Base-by-base conservation (phyloP, 2,329 filamentous ascomycete species). In the Botryotinia convoluta region DNA sequence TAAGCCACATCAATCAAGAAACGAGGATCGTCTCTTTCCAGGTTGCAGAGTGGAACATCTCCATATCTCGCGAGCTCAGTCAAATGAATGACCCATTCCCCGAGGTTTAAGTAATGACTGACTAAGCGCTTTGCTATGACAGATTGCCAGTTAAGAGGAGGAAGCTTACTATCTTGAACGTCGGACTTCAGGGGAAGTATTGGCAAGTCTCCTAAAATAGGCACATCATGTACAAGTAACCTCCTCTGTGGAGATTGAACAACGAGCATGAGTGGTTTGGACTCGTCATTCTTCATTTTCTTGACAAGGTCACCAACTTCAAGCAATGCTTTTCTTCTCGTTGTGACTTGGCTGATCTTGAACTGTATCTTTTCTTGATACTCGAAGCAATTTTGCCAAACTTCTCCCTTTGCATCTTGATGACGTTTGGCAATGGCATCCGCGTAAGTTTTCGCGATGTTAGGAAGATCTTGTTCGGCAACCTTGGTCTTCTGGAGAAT, bases 1-100 rank as follows among this genome's bases (percentile, higher is more conserved):
- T 98, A 99, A 0, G 95, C 93, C 72, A 99, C 90, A 80, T 99
- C 96, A 78, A 99, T 99, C 72, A 99, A 84, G 84, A 96, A 98
- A 4, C 94, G 90, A 42, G 96, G 95, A 79, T 99, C 96, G 77
- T 98, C 96, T 61, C 91, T 91, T 81, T 98, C 96, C 45, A 99
- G 85, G 79, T 99, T 99, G 83, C 96, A 98, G 12, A 99, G 86
- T 1, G 96, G 96, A 7, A 99, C 90, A 81, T 98, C 94, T 39
- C 96, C 96, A 80, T 98, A 98, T 75, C 94, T 88, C 65, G 96
- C 93, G 72, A 99, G 88, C 64, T 94, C 91, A 39, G 94, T 92
- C 29, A 99, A 86, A 83, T 99, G 95, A 59, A 93, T 84, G 62
- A 99, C 89, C 95, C 96, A 99, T 0, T 93, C 91, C 1, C 94